A percentile compares a stretch with the other conserved stretches of the same genome.
Evolutionary conservation across 345 rosid species (phyloP).

Genomic region (Streptanthus diversifolius): DNA sequence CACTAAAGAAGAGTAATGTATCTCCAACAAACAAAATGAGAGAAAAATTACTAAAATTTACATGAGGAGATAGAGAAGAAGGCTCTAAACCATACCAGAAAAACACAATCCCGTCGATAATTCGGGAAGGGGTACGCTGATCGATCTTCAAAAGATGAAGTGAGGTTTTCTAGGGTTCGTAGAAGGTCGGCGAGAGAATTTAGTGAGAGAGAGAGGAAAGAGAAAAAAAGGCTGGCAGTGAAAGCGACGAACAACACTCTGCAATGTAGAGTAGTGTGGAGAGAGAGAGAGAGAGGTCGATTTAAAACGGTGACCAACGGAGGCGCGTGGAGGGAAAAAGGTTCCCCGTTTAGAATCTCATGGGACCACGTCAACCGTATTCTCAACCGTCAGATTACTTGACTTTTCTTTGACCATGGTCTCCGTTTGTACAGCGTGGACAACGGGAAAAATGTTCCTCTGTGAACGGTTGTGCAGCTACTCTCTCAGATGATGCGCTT

Average conservation of each 20-base stretch:
- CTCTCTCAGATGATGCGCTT: background rate
- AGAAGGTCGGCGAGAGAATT: constrained; percentile 26
- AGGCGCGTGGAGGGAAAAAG: constrained; percentile 31
- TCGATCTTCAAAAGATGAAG: background rate
- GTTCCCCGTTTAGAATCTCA: background rate
- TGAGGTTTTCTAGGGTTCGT: constrained; percentile 25
- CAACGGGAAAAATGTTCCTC: background rate
- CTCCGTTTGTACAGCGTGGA: background rate
- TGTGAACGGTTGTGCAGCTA: background rate
- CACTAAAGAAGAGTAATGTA: background rate
- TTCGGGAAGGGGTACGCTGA: background rate
- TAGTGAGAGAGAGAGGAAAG: constrained; percentile 6
- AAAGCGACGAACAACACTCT: constrained; percentile 36
- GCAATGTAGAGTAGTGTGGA: constrained; percentile 23
- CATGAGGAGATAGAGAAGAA: background rate
- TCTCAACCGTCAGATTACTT: constrained; percentile 14
- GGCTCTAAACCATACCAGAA: constrained; percentile 9
- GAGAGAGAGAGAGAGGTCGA: constrained; percentile 18
- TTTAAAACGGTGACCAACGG: constrained; percentile 29
- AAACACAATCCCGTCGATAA: background rate
- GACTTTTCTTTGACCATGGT: constrained; percentile 9
- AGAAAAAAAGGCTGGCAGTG: constrained; percentile 28
- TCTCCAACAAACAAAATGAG: background rate
- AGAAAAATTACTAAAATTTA: background rate
- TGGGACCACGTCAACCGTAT: constrained; percentile 5